These are phyloP conservation scores for Orbilia oligospora DNA, from an alignment of 2,329 filamentous ascomycete genomes.

Conservation along the genomic window DNA sequence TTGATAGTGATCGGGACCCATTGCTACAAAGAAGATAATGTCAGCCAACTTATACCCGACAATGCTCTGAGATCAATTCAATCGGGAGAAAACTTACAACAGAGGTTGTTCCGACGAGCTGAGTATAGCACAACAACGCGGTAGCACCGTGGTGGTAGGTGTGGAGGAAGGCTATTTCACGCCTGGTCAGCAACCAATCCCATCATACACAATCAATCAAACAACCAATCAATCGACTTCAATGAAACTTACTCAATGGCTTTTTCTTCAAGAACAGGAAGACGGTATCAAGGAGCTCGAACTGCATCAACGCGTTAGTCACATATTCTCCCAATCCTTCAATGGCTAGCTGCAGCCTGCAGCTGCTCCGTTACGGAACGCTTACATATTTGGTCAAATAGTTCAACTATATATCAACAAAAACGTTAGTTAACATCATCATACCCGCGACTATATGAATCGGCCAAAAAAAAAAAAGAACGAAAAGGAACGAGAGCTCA, in stretches of 20 bases:
- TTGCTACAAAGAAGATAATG: constrained; percentile 69
- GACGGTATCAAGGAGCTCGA: constrained; percentile 90
- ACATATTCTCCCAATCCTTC: constrained; percentile 12
- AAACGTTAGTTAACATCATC: constrained; percentile 65
- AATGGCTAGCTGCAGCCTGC: background rate
- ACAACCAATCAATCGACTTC: background rate
- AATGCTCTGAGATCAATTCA: constrained; percentile 4
- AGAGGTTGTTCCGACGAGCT: constrained; percentile 90
- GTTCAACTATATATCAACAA: constrained; percentile 79
- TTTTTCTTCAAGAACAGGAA: constrained; percentile 99
- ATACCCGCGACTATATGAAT: background rate
- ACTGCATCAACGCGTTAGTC: constrained; percentile 49
- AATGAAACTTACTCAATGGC: constrained; percentile 79
- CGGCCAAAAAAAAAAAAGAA: background rate
- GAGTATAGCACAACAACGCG: constrained; percentile 96
- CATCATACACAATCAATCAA: constrained; percentile 23
- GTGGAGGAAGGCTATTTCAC: constrained; percentile 85
- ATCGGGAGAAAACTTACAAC: constrained; percentile 70
- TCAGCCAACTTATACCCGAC: constrained; percentile 14
- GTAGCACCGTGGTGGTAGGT: constrained; percentile 99
- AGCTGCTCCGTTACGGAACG: background rate
- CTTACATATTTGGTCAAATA: constrained; percentile 95
- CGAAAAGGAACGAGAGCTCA: background rate
- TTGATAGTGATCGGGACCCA: constrained; percentile 96
- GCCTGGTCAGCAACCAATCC: constrained; percentile 38